These are phyloP conservation scores for Heliosperma pusillum DNA, from an alignment of 148 eudicot species.

Conservation along the genomic window DNA sequence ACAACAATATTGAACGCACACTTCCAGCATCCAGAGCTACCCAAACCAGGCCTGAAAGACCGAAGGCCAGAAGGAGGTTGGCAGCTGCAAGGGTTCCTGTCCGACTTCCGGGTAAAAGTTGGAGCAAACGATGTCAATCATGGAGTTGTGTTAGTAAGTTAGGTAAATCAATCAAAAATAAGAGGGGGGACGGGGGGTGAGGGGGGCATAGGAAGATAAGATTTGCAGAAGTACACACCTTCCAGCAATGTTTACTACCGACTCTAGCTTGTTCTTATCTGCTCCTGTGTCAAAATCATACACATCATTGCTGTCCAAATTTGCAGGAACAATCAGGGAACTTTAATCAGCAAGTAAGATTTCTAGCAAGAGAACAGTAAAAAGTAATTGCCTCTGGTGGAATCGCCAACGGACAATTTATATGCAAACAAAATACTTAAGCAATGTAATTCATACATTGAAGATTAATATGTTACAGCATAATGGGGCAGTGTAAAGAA, in stretches of 20 bases:
- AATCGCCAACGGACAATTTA: not conserved
- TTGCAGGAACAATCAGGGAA: slow-evolving; percentile 21
- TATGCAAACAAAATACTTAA: not conserved
- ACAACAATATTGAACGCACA: slow-evolving; percentile 51
- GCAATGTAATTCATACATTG: too few species aligned
- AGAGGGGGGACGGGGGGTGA: not conserved
- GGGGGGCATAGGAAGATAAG: not conserved
- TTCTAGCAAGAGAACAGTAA: too few species aligned
- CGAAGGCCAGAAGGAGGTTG: slow-evolving; percentile 57
- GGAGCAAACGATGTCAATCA: slow-evolving; percentile 24
- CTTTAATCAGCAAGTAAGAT: slow-evolving; percentile 2
- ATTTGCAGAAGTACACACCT: slow-evolving; percentile 40
- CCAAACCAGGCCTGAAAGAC: slow-evolving; percentile 59
- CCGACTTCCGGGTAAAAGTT: slow-evolving; percentile 45
- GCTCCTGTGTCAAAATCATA: slow-evolving; percentile 99
- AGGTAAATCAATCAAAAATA: not conserved
- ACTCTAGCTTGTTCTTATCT: slow-evolving; percentile 87
- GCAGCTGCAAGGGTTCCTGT: slow-evolving; percentile 75
- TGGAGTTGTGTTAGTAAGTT: not conserved
- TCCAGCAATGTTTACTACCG: slow-evolving; percentile 84
- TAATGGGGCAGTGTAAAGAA: not conserved
- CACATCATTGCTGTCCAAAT: slow-evolving; percentile 90
- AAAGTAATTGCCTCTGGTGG: not conserved
- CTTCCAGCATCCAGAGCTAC: slow-evolving; percentile 62
- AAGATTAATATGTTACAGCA: not conserved